phyloP scores from a whole-genome alignment of 2,329 filamentous ascomycete species.

The Nigrospora osmanthi region DNA sequence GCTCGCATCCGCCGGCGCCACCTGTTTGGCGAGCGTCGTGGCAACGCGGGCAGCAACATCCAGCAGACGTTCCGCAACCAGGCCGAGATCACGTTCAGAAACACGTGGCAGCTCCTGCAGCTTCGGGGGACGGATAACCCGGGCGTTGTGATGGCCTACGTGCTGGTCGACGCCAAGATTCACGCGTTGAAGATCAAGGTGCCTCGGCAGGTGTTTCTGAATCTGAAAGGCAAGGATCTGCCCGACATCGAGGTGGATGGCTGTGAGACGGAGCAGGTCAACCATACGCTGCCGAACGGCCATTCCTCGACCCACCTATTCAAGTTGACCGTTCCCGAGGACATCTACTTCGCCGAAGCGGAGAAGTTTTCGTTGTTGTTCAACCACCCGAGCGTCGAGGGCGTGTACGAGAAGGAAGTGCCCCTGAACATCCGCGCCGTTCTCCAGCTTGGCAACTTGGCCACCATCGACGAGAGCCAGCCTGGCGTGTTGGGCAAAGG shows the following conservation, averaged over 20 bases:
- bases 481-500: conserved; percentile 87
- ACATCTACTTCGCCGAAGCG: conserved; percentile 75
- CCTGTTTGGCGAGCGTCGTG: conserved; percentile 79
- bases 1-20: conserved; percentile 79
- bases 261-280: conserved; percentile 88
- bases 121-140: conserved; percentile 75
- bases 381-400: conserved; percentile 90
- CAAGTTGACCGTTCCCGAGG: conserved; percentile 84
- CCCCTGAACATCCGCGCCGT: conserved; percentile 82
- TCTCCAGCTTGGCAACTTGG: conserved; percentile 81
- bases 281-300: conserved; percentile 87
- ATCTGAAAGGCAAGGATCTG: conserved; percentile 78
- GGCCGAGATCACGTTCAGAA: conserved; percentile 81
- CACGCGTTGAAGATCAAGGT: conserved; percentile 85
- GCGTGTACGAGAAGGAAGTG: conserved; percentile 92
- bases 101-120: conserved; percentile 92
- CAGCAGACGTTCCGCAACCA: conserved; percentile 79
- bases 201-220: conserved; percentile 82
- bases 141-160: conserved; percentile 80
- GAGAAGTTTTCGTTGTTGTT: conserved; percentile 78
- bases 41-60: conserved; percentile 56
- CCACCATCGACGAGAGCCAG: conserved; percentile 87
- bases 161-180: conserved; percentile 88
- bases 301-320: conserved; percentile 92
- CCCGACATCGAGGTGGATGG: conserved; percentile 82